Conservation (phyloP, 345 rosid species). For the Euphorbia lathyris region DNA sequence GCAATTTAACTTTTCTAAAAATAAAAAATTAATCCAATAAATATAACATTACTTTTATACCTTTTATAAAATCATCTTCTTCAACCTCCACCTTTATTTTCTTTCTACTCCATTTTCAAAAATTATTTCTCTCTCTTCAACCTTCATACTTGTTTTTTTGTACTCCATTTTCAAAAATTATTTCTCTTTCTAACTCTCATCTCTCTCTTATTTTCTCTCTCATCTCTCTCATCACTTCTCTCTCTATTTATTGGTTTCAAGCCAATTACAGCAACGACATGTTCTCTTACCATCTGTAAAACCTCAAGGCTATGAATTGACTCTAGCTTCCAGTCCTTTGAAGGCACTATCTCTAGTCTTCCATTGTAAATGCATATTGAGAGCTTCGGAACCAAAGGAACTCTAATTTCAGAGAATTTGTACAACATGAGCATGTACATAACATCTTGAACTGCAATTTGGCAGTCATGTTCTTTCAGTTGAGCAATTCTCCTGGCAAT, state of each 20-base stretch:
- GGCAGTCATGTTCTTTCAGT: conserved; percentile 61
- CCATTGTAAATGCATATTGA: conserved; percentile 73
- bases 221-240: too few species aligned
- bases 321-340: conserved; percentile 91
- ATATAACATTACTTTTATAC: too few species aligned
- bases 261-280: conserved; percentile 66
- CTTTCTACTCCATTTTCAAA: too few species aligned
- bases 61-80: too few species aligned
- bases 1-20: too few species aligned
- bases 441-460: conserved; percentile 74
- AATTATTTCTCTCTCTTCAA: too few species aligned
- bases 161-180: too few species aligned
- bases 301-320: conserved; percentile 66
- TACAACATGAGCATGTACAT: conserved; percentile 79
- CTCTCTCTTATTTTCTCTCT: too few species aligned
- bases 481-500: conserved; percentile 72
- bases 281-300: conserved; percentile 75
- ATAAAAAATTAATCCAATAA: too few species aligned
- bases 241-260: conserved; percentile 55
- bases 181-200: too few species aligned
- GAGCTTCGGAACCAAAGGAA: conserved; percentile 81
- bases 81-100: too few species aligned
- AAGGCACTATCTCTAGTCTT: conserved; percentile 84
- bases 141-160: too few species aligned
- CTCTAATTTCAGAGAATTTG: conserved; percentile 83